Base-by-base conservation (phyloP, 2,329 filamentous ascomycete species). In the Exophiala phaeomuriformis region DNA sequence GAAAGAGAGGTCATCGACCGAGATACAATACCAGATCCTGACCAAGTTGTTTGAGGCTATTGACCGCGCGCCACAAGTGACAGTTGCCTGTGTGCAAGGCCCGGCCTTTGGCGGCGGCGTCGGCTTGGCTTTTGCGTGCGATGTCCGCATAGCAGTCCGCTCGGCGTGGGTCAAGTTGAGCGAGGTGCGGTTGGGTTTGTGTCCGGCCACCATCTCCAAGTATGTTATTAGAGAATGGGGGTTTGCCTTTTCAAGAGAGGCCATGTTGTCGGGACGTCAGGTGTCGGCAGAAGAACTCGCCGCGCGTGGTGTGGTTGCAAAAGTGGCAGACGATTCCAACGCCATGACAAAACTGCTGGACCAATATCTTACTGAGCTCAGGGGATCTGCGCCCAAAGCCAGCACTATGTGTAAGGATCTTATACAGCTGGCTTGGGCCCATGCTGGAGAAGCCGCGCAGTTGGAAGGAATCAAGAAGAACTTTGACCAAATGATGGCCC, bases 91-190 rank as follows among this genome's bases (percentile, higher is more conserved):
- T 2, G 55, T 75, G 30, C 72, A 75, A 33, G 72, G 73, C 0
- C 69, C 72, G 2, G 67, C 68, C 2, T 74, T 71, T 51, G 73
- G 72, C 1, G 72, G 71, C 1, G 73, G 73, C 0, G 70, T 74
- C 1, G 73, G 73, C 0, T 61, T 76, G 0, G 71, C 69, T 0
- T 73, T 74, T 57, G 64, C 66, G 1, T 75, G 72, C 57, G 72
- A 75, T 50, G 60, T 75, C 7, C 65, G 72, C 3, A 49, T 62
- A 12, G 58, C 58, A 3, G 47, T 55, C 1, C 45, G 51, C 3
- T 30, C 40, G 2, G 62, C 64, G 0, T 59, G 51, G 1, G 43
- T 66, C 6, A 71, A 65, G 1, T 61, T 75, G 3, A 72, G 66
- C 54, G 72, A 75, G 45, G 69, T 68, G 3, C 73, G 70, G 47